Percentiles rank a stretch among this genome's conserved stretches.
These are phyloP conservation scores for Globisporangium splendens DNA, from an alignment of 352 stramenopile genomes.

Conservation along the genomic window DNA sequence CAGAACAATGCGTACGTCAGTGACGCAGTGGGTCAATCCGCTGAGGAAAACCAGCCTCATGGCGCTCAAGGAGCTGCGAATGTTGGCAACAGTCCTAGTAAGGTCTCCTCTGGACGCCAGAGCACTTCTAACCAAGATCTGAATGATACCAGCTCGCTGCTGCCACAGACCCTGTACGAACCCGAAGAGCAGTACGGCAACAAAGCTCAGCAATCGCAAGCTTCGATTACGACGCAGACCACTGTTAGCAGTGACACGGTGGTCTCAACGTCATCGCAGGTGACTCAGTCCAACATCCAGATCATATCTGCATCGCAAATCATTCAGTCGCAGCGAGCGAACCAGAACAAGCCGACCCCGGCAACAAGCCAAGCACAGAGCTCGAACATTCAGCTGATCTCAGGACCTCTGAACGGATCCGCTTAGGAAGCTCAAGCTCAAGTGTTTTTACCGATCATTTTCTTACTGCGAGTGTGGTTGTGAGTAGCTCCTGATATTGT, in stretches of 20 bases:
- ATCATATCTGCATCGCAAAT: constrained; percentile 2
- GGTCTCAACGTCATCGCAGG: not conserved
- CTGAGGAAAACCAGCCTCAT: too few relatives aligned
- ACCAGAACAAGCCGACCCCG: not conserved
- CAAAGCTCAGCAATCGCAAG: not conserved
- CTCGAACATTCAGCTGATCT: not conserved
- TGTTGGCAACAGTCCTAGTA: too few relatives aligned
- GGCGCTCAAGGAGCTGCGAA: too few relatives aligned
- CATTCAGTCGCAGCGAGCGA: not conserved
- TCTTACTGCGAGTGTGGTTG: not conserved
- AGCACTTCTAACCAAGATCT: not conserved
- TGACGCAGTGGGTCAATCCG: not conserved
- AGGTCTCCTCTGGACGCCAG: too few relatives aligned
- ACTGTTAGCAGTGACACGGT: not conserved
- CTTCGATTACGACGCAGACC: not conserved
- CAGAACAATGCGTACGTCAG: not conserved
- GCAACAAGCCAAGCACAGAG: not conserved
- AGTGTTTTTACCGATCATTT: not conserved
- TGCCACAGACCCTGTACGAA: constrained; percentile 6
- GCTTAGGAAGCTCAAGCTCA: not conserved
- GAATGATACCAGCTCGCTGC: constrained; percentile 7
- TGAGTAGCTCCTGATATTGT: not conserved
- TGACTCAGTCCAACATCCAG: constrained; percentile 12
- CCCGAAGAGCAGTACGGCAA: not conserved
- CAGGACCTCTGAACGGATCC: not conserved